Conservation (phyloP, 371 early-diverging fungal genomes). For the Entomophthora muscae region DNA sequence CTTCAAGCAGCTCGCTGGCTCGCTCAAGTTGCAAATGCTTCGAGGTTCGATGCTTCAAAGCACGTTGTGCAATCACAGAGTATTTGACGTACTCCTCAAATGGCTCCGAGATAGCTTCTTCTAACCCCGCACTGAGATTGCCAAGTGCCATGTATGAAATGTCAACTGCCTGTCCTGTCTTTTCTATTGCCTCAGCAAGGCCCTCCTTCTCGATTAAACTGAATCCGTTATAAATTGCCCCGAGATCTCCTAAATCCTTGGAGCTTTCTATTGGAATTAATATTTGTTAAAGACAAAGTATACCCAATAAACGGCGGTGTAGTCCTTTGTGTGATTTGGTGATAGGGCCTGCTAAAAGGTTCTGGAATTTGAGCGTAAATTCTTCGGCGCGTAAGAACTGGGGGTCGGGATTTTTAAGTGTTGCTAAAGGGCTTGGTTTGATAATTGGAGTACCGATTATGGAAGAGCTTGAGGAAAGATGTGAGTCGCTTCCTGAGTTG, state of each 20-base stretch:
- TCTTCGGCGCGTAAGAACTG: conserved; percentile 49
- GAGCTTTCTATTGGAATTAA: conserved; percentile 40
- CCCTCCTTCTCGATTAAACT: conserved; percentile 59
- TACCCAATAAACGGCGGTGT: background rate
- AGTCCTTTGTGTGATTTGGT: conserved; percentile 1
- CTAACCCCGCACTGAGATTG: conserved; percentile 42
- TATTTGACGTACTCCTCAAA: conserved; percentile 79
- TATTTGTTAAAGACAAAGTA: too few species aligned
- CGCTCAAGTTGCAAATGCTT: conserved; percentile 75
- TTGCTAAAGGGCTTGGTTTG: conserved; percentile 34
- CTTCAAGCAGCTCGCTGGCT: conserved; percentile 45
- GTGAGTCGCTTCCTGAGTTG: background rate
- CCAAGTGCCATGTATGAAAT: conserved; percentile 54
- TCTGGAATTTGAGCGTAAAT: conserved; percentile 39
- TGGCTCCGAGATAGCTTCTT: conserved; percentile 62
- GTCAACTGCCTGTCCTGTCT: conserved; percentile 80
- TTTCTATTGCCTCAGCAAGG: conserved; percentile 72
- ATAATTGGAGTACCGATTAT: conserved; percentile 19
- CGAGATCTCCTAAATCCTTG: conserved; percentile 70
- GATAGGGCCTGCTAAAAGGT: conserved; percentile 23
- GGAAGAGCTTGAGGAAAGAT: conserved; percentile 10
- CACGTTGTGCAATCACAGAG: conserved; percentile 64
- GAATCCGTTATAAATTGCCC: conserved; percentile 82
- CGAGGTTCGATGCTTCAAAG: conserved; percentile 60
- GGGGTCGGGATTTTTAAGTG: conserved; percentile 39